phyloP scores from a whole-genome alignment of 148 eudicot genomes.

The Gaultheria prostrata region DNA sequence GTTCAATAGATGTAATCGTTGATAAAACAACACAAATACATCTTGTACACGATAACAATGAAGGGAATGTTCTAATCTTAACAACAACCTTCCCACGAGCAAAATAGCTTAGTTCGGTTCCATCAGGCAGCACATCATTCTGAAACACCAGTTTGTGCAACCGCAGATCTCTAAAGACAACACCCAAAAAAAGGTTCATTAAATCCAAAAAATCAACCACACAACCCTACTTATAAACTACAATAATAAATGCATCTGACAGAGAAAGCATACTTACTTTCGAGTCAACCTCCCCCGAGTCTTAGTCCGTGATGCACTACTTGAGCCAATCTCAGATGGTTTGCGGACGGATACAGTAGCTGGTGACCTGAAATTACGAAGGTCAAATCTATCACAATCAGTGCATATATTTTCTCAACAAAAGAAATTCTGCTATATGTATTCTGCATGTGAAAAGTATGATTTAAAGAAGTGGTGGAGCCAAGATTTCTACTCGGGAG shows the following conservation, averaged over 20 bases:
- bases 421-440: neutral
- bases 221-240: neutral
- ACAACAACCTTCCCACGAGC: constrained; percentile 59
- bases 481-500: too few relatives aligned
- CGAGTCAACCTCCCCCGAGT: constrained; percentile 61
- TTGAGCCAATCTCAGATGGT: constrained; percentile 25
- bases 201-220: neutral
- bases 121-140: constrained; percentile 71
- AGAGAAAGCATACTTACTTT: constrained; percentile 51
- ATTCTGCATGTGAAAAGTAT: neutral
- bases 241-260: neutral
- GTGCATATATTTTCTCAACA: neutral
- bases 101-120: constrained; percentile 65
- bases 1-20: neutral
- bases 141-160: constrained; percentile 73
- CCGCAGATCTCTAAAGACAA: constrained; percentile 60
- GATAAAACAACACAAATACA: neutral
- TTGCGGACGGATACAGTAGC: constrained; percentile 26
- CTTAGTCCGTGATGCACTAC: constrained; percentile 37
- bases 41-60: neutral
- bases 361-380: constrained; percentile 37
- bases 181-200: neutral
- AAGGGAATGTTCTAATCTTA: neutral
- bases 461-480: too few relatives aligned
- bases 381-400: neutral